These are phyloP conservation scores for Plasmodium malariae DNA, from an alignment of 169 alveolate species.

Conservation along the genomic window DNA sequence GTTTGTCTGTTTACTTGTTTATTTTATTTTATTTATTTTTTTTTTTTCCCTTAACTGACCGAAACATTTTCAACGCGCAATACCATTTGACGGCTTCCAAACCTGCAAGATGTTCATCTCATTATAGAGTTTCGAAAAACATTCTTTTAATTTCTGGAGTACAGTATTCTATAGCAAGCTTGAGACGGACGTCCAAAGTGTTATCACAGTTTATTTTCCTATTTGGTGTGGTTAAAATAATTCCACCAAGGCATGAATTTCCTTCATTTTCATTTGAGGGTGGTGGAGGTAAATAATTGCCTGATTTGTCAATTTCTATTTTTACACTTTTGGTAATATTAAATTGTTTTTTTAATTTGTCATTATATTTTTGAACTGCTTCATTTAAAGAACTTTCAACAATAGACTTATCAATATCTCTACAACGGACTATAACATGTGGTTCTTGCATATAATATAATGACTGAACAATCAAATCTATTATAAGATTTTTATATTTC, in stretches of 20 bases:
- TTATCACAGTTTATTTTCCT: conserved; percentile 88
- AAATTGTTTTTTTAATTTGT: conserved; percentile 81
- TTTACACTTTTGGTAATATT: conserved; percentile 84
- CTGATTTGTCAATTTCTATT: conserved; percentile 84
- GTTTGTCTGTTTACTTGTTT: too few species aligned
- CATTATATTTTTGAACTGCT: conserved; percentile 84
- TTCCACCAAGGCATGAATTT: conserved; percentile 85
- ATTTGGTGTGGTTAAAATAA: conserved; percentile 84
- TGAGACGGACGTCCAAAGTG: conserved; percentile 86
- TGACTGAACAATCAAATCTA: conserved; percentile 87
- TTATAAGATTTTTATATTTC: conserved; percentile 84
- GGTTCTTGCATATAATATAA: conserved; percentile 85
- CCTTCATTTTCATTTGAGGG: conserved; percentile 78
- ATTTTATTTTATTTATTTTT: neutral
- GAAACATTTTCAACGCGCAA: too few species aligned
- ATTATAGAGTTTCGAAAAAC: conserved; percentile 78
- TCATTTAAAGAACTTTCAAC: conserved; percentile 88
- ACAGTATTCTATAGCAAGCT: conserved; percentile 83
- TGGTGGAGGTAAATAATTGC: conserved; percentile 87
- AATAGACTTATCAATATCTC: conserved; percentile 88
- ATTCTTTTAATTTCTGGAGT: conserved; percentile 87
- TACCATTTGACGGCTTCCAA: too few species aligned
- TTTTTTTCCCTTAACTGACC: too few species aligned
- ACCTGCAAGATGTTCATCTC: too few species aligned
- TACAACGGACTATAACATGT: conserved; percentile 88